Conservation (phyloP, 1,284 basidiomycete species). For the Lentinus polychrous region DNA sequence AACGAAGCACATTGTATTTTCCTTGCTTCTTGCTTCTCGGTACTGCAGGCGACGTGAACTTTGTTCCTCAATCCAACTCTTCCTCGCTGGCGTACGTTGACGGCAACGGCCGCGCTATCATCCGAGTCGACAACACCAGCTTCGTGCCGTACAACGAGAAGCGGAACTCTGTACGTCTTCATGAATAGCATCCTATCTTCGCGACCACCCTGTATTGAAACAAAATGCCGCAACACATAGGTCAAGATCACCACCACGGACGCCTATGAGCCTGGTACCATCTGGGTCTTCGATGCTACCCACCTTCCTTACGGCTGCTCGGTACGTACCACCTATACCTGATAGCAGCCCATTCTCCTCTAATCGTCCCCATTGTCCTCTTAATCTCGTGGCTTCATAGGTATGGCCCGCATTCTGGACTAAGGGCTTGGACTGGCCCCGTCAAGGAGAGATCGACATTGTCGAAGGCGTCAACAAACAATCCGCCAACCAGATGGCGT, state of each 20-base stretch:
- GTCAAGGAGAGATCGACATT: constrained; percentile 45
- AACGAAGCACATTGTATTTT: not conserved
- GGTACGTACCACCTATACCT: constrained; percentile 8
- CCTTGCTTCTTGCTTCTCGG: no score
- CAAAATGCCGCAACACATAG: constrained; percentile 4
- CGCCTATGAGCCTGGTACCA: constrained; percentile 11
- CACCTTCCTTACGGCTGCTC: constrained; percentile 18
- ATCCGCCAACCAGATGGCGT: constrained; percentile 34
- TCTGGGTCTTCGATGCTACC: constrained; percentile 14
- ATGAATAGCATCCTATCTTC: not conserved
- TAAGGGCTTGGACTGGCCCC: constrained; percentile 40
- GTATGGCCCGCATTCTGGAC: constrained; percentile 36
- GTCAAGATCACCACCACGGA: constrained; percentile 13
- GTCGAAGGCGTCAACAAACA: constrained; percentile 35
- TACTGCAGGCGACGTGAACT: constrained; percentile 46
- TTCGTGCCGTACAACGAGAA: constrained; percentile 54
- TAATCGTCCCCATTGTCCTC: not conserved
- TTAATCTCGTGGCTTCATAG: not conserved
- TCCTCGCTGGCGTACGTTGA: constrained; percentile 51
- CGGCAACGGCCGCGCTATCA: constrained; percentile 51
- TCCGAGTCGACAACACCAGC: constrained; percentile 67
- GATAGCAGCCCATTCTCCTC: not conserved
- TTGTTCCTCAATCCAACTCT: constrained; percentile 34
- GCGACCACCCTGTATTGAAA: not conserved
- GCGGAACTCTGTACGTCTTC: constrained; percentile 52